Evolutionary conservation across 495 filamentous ascomycete genomes (phyloP), one percentile per base, ranked within the genome.

Genomic region (Aspergillus bridgeri): DNA sequence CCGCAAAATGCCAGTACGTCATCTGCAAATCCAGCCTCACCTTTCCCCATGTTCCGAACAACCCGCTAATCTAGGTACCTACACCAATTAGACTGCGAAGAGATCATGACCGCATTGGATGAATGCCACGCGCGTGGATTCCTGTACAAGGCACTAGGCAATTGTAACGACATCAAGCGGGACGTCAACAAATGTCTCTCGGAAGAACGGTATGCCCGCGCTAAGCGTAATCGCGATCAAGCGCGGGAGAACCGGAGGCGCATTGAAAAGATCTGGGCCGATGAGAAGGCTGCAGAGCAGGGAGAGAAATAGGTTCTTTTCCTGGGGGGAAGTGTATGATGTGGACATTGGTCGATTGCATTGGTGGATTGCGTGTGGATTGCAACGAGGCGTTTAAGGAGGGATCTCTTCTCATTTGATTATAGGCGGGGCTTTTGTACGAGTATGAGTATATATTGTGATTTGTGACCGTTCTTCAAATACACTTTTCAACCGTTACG

Each of bases 41-140:
- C 25, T 25, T 51, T 54, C 42, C 38, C 50, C 29, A 29, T 48
- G 47, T 20, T 59, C 13, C 22, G 42, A 24, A 53, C 62, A 58
- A 53, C 64, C 44, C 13, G 11, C 11, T 18, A 25, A 50, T 8
- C 27, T 42, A 48, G 51, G 17, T 3, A 19, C 21, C 5, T 57
- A 20, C 23, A 47, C 27, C 21, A 23, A 43, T 15, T 62, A 98
- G 95, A 85, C 59, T 98, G 94, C 81, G 89, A 92, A 73, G 91
- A 92, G 61, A 82, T 98, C 64, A 96, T 97, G 88, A 83, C 74
- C 19, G 87, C 89, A 50, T 88, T 98, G 57, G 94, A 98, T 54
- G 91, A 96, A 79, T 98, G 94, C 76, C 94, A 98, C 70, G 92
- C 90, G 13, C 81, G 82, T 43, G 93, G 93, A 24, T 98, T 98